These are phyloP conservation scores for Lentinula boryana DNA, from an alignment of 768 basidiomycete genomes.

Conservation along the genomic window DNA sequence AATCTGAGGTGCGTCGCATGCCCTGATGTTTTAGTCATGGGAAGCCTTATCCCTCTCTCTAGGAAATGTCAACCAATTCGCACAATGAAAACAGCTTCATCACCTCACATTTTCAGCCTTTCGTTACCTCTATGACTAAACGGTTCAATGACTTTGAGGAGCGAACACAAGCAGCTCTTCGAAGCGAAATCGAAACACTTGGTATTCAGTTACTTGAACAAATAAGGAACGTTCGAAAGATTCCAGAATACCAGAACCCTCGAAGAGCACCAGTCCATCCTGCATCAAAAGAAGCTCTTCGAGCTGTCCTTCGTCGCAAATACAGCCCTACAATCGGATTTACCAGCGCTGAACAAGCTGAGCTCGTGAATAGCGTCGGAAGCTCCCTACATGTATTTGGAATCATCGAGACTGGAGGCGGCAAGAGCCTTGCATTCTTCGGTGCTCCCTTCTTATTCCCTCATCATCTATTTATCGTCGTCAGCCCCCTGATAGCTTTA, in stretches of 20 bases:
- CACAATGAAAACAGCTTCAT: background rate
- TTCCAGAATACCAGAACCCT: background rate
- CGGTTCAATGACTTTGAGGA: background rate
- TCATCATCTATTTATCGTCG: background rate
- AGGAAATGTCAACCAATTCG: background rate
- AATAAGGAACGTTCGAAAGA: background rate
- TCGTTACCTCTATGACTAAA: background rate
- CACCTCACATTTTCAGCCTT: background rate
- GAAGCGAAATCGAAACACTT: background rate
- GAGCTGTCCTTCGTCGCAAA: background rate
- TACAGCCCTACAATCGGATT: background rate
- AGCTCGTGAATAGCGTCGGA: conserved; percentile 2
- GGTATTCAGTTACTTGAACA: background rate
- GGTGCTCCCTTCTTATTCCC: background rate
- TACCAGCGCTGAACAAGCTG: conserved; percentile 1
- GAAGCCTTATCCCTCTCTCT: background rate
- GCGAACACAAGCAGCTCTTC: background rate
- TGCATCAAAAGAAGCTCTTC: background rate
- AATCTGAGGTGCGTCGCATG: background rate
- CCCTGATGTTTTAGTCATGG: background rate
- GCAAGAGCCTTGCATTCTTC: background rate
- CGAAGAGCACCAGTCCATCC: background rate
- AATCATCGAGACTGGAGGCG: background rate
- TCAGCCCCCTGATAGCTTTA: background rate
- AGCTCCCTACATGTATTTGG: background rate